Base-by-base conservation (phyloP, 1,139 yeast species). In the Suhomyces maxii region DNA sequence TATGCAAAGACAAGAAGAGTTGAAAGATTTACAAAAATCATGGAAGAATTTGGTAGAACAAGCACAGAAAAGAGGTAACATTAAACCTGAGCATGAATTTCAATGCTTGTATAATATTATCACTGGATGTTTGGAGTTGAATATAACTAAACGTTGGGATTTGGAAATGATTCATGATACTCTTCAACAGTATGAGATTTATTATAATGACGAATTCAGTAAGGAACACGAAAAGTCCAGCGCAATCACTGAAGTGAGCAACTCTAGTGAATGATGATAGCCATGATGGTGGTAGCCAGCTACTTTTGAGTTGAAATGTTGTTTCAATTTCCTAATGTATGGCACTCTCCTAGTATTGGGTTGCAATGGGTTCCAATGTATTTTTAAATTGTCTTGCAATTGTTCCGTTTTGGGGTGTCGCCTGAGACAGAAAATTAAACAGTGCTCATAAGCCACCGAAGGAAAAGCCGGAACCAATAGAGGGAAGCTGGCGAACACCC, bases 41-140 rank as follows among this genome's bases (percentile, higher is more conserved):
- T 71, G 73, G 74, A 48, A 50, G 13, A 41, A 50, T 6, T 56
- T 57, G 43, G 34, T 40, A 31, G 34, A 39, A 9, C 41, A 40
- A 7, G 25, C 39, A 18, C 14, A 26, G 26, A 28, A 39, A 11
- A 14, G 42, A 26, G 46, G 49, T 7, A 31, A 34, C 10, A 42
- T 33, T 9, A 43, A 41, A 13, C 56, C 62, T 38, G 46, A 51
- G 11, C 41, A 39, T 7, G 66, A 65, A 45, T 69, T 57, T 49
- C 49, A 51, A 42, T 63, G 72, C 58, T 53, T 82, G 32, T 65
- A 65, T 42, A 70, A 76, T n/a, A 64, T 80, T 8, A 71, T 84
- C 3, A 57, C 61, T 34, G 85, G 86, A 18, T 83, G 89, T 53
- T 68, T 85, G 55, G 76, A 73, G 28, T 66, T 64, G 46, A 77